phyloP scores from a whole-genome alignment of 148 eudicot genomes.

The Beta vulgaris region DNA sequence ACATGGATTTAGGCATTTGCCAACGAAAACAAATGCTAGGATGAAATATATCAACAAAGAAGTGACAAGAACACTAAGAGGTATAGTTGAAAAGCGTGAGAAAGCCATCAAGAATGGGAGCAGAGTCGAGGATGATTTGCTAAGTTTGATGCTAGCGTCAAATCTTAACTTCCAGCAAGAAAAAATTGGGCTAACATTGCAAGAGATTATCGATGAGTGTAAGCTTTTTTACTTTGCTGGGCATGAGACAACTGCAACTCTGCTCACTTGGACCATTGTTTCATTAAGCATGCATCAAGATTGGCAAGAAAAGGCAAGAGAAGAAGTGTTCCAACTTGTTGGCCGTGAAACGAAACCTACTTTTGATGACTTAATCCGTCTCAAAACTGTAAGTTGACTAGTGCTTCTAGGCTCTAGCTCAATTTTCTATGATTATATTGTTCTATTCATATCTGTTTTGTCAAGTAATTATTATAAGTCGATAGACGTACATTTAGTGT shows the following conservation, averaged over 20 bases:
- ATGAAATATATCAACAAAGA: too few relatives aligned
- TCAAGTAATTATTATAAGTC: too few relatives aligned
- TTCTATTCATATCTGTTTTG: too few relatives aligned
- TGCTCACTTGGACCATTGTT: not conserved
- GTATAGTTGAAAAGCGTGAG: not conserved
- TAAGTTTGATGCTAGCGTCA: not conserved
- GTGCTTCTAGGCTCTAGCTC: too few relatives aligned
- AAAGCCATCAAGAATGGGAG: not conserved
- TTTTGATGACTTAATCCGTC: not conserved
- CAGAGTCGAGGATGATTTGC: not conserved
- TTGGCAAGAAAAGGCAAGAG: not conserved
- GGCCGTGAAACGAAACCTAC: not conserved
- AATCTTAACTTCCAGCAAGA: not conserved
- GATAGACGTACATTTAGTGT: too few relatives aligned
- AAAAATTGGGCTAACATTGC: not conserved
- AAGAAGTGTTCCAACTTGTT: not conserved
- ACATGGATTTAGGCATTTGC: too few relatives aligned
- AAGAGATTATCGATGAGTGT: not conserved
- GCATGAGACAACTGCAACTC: not conserved
- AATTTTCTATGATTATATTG: too few relatives aligned
- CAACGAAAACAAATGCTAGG: too few relatives aligned
- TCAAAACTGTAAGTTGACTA: not conserved
- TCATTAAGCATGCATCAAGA: not conserved
- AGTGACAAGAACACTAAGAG: not conserved
- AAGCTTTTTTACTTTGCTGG: not conserved